Conservation (phyloP, 2,329 filamentous ascomycete genomes). For the Verruconis gallopava region DNA sequence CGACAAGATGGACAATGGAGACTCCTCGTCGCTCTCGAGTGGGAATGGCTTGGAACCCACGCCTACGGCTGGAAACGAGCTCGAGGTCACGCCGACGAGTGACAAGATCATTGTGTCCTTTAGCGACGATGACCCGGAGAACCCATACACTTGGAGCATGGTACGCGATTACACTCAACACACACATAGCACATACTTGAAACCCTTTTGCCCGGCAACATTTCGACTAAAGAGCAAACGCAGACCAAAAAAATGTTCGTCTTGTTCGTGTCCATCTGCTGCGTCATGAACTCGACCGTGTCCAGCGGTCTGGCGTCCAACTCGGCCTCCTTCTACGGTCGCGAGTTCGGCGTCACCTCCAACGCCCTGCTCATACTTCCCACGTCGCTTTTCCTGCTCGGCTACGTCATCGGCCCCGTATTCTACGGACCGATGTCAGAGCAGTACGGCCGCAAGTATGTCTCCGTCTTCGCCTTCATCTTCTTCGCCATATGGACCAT, state of each 20-base stretch:
- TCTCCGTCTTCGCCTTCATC: slow-evolving; percentile 39
- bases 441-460: slow-evolving; percentile 31
- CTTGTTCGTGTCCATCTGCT: slow-evolving; percentile 41
- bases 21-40: slow-evolving; percentile 7
- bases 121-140: slow-evolving; percentile 24
- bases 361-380: slow-evolving; percentile 32
- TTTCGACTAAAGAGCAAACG: not conserved
- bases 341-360: slow-evolving; percentile 42
- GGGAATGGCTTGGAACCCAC: slow-evolving; percentile 11
- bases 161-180: slow-evolving; percentile 4
- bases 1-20: slow-evolving; percentile 6
- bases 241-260: slow-evolving; percentile 43
- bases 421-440: slow-evolving; percentile 33
- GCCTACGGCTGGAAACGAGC: slow-evolving; percentile 9
- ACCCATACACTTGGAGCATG: slow-evolving; percentile 30
- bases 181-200: not conserved
- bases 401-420: slow-evolving; percentile 33
- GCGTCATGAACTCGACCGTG: slow-evolving; percentile 56
- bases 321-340: slow-evolving; percentile 44
- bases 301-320: slow-evolving; percentile 52
- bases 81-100: not conserved
- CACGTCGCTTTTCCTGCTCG: slow-evolving; percentile 37
- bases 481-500: slow-evolving; percentile 33
- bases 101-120: slow-evolving; percentile 25
- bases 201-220: no score